phyloP scores from a whole-genome alignment of 176 grass and related monocot genomes.

The Cocos nucifera region DNA sequence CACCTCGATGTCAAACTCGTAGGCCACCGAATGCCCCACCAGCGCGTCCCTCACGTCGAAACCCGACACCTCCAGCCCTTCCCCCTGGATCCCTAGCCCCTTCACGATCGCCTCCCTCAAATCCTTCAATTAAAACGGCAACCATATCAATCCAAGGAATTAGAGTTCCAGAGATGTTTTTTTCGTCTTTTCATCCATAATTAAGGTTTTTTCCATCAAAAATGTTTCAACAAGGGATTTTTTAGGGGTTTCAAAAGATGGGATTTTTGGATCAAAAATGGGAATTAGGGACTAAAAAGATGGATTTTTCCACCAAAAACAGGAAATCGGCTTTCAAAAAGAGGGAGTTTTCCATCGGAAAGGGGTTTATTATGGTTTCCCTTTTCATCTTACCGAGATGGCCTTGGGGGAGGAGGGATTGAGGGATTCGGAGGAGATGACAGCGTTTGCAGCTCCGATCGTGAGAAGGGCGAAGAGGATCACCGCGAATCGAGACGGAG shows the following conservation, averaged over 20 bases:
- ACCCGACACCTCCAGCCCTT: slow-evolving; percentile 65
- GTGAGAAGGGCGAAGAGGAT: slow-evolving; percentile 31
- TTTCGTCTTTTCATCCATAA: too few species aligned
- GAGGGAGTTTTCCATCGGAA: neutral
- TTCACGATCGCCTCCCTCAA: slow-evolving; percentile 72
- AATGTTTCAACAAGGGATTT: too few species aligned
- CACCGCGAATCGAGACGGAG: slow-evolving; percentile 32
- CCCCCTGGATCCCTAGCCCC: slow-evolving; percentile 56
- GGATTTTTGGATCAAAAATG: too few species aligned
- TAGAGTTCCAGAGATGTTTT: too few species aligned
- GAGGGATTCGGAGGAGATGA: slow-evolving; percentile 19
- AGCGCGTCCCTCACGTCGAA: slow-evolving; percentile 76
- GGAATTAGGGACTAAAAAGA: neutral
- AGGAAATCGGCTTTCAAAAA: neutral
- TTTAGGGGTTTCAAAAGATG: too few species aligned
- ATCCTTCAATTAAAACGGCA: slow-evolving; percentile 32
- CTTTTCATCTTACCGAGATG: slow-evolving; percentile 40
- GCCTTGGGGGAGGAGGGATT: slow-evolving; percentile 48
- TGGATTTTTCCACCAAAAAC: neutral
- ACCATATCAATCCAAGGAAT: too few species aligned
- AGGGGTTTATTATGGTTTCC: too few species aligned
- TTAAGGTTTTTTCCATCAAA: too few species aligned
- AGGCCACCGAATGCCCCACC: slow-evolving; percentile 70
- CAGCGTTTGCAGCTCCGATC: slow-evolving; percentile 22
- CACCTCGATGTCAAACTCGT: slow-evolving; percentile 80